Conservation (phyloP, 2,329 filamentous ascomycete genomes). For the Alternaria sp. region DNA sequence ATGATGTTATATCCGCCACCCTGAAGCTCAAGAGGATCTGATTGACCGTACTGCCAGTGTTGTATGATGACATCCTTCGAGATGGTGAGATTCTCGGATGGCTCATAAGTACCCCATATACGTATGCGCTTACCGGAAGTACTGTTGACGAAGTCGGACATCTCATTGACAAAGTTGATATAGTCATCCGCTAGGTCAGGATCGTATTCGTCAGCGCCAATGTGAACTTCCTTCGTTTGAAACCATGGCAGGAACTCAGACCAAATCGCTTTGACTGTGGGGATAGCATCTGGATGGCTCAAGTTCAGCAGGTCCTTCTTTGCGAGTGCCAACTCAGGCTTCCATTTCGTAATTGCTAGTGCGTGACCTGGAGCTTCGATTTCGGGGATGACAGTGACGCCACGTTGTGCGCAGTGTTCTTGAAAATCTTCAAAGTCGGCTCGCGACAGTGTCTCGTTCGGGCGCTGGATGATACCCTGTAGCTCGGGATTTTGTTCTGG, state of each 20-base stretch:
- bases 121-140: constrained; percentile 44
- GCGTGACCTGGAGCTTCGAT: constrained; percentile 51
- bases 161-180: constrained; percentile 50
- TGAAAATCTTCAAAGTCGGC: constrained; percentile 49
- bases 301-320: constrained; percentile 50
- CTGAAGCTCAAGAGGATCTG: constrained; percentile 55
- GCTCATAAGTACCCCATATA: constrained; percentile 56
- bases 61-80: constrained; percentile 54
- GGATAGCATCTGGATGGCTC: constrained; percentile 46
- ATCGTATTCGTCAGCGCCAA: constrained; percentile 51
- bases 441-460: constrained; percentile 48
- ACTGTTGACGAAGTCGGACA: constrained; percentile 42
- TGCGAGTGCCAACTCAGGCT: constrained; percentile 47
- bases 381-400: constrained; percentile 49
- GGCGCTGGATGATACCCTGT: constrained; percentile 44
- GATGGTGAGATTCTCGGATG: constrained; percentile 51
- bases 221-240: constrained; percentile 49
- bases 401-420: constrained; percentile 43
- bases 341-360: constrained; percentile 51
- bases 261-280: constrained; percentile 50
- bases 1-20: constrained; percentile 51
- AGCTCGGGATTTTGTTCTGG: constrained; percentile 47
- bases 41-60: constrained; percentile 61
- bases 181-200: constrained; percentile 46
- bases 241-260: constrained; percentile 51